Conservation (phyloP, 257 asterid genomes). For the Jaltomata sinuosa region DNA sequence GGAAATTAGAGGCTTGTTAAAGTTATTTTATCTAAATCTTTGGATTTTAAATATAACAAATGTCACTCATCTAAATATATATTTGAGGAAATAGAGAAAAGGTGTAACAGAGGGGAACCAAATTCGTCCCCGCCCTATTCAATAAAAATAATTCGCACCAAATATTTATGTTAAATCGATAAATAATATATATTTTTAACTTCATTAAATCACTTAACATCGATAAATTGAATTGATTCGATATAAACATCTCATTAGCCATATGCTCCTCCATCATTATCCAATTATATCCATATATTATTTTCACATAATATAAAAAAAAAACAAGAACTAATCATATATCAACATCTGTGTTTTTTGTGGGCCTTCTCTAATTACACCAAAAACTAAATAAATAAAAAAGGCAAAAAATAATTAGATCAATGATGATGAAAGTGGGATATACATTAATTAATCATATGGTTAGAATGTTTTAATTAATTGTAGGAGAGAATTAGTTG, state of each 20-base stretch:
- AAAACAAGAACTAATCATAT: neutral
- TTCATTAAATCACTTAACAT: neutral
- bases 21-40: no score
- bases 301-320: neutral
- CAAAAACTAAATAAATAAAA: neutral
- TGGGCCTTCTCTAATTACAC: neutral
- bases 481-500: neutral
- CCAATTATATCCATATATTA: neutral
- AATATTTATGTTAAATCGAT: neutral
- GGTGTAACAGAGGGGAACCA: no score
- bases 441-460: neutral
- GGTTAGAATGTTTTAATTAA: neutral
- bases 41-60: no score
- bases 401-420: neutral
- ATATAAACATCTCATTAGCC: neutral
- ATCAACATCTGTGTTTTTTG: neutral
- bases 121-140: no score
- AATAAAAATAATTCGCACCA: neutral
- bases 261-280: neutral
- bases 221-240: neutral
- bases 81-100: no score
- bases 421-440: neutral
- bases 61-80: no score
- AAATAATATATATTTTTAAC: neutral
- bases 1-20: no score